A percentile compares a stretch with the other conserved stretches of the same genome.
Conservation (phyloP, 306 rosid species). For the Begonia peltatifolia region DNA sequence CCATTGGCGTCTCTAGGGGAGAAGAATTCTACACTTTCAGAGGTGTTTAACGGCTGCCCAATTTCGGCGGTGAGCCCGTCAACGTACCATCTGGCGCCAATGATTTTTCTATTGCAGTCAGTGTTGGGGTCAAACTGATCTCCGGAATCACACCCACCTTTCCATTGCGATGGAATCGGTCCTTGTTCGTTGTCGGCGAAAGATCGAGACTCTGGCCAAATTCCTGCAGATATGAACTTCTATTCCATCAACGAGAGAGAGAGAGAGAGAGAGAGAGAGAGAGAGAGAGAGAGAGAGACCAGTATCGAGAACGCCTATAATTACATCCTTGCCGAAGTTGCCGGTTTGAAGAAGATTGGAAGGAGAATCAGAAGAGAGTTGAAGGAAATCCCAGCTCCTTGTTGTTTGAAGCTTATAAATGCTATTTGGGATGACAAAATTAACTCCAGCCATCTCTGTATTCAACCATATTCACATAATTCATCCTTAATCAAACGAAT, state of each 20-base stretch:
- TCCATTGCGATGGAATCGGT: slow-evolving; percentile 35
- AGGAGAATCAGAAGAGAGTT: slow-evolving; percentile 18
- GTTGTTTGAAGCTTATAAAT: slow-evolving; percentile 34
- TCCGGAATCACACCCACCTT: slow-evolving; percentile 29
- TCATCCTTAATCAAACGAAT: neutral
- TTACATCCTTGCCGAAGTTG: slow-evolving; percentile 24
- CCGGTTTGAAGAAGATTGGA: slow-evolving; percentile 21
- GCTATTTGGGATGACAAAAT: slow-evolving; percentile 30
- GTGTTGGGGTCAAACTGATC: slow-evolving; percentile 18
- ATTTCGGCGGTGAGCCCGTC: slow-evolving; percentile 22
- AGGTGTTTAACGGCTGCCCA: slow-evolving; percentile 15
- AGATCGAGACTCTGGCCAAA: slow-evolving; percentile 41
- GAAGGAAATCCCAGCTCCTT: slow-evolving; percentile 45
- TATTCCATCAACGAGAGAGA: neutral
- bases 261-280: neutral
- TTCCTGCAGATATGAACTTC: slow-evolving; percentile 18
- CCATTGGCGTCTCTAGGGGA: slow-evolving; percentile 34
- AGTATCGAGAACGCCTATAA: slow-evolving; percentile 40
- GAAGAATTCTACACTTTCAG: slow-evolving; percentile 19
- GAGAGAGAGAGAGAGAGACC: slow-evolving; percentile 9
- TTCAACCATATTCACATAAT: neutral
- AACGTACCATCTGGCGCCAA: slow-evolving; percentile 41
- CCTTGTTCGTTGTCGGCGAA: slow-evolving; percentile 31
- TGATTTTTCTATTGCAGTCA: slow-evolving; percentile 32
- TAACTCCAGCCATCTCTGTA: slow-evolving; percentile 28